A percentile compares a stretch with the other conserved stretches of the same genome.
These are phyloP conservation scores for Suillus luteus DNA, from an alignment of 768 basidiomycete genomes.

Conservation along the genomic window DNA sequence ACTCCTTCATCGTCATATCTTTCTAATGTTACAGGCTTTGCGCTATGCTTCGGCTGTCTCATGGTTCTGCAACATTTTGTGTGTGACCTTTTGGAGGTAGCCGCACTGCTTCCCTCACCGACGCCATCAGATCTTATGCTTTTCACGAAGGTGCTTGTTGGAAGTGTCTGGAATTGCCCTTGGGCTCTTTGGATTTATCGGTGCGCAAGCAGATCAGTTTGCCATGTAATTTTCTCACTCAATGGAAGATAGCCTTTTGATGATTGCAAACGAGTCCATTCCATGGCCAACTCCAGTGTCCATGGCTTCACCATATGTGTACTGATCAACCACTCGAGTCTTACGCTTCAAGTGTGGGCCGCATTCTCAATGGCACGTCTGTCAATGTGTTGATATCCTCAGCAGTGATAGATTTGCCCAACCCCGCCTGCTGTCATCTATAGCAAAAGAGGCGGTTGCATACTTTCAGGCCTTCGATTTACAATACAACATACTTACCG, in stretches of 20 bases:
- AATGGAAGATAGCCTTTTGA: conserved; percentile 71
- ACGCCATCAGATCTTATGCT: too few species aligned
- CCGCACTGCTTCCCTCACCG: too few species aligned
- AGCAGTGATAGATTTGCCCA: not conserved
- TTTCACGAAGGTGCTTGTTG: too few species aligned
- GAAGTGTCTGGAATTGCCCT: too few species aligned
- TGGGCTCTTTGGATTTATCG: too few species aligned
- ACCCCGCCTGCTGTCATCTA: not conserved
- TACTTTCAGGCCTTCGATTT: not conserved
- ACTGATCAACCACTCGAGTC: not conserved
- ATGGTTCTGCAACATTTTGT: too few species aligned
- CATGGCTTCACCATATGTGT: not conserved
- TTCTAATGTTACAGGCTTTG: too few species aligned
- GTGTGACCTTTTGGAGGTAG: too few species aligned
- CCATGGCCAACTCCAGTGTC: conserved; percentile 32
- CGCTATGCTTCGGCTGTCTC: too few species aligned
- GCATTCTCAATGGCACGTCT: not conserved
- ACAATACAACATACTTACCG: not conserved
- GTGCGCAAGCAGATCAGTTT: too few species aligned
- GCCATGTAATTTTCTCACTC: conserved; percentile 7
- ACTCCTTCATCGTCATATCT: too few species aligned
- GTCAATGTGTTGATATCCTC: not conserved
- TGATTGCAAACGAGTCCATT: conserved; percentile 69
- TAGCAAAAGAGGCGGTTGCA: too few species aligned
- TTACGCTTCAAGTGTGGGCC: not conserved